Evolutionary conservation across 768 basidiomycete genomes (phyloP).

Genomic region (Pulveroboletus sp.): DNA sequence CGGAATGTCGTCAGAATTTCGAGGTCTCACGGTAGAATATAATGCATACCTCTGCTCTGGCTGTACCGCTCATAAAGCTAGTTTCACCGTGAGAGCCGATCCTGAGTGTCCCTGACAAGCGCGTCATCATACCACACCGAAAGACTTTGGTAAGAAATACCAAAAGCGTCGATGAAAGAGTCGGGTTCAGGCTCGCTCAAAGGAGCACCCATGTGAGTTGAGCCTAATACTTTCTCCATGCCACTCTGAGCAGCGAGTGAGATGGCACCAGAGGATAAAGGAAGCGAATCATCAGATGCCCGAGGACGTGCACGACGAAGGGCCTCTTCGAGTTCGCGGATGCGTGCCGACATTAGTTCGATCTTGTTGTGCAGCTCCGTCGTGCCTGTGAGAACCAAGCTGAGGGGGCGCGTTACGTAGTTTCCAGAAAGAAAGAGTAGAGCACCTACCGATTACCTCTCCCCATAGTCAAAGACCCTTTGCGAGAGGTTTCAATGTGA

Average conservation of each 20-base stretch:
- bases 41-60: slow-evolving; percentile 57
- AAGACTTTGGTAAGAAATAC: slow-evolving; percentile 23
- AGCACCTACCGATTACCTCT: slow-evolving; percentile 50
- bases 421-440: background rate
- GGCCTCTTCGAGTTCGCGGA: slow-evolving; percentile 57
- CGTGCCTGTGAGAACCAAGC: slow-evolving; percentile 61
- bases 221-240: slow-evolving; percentile 18
- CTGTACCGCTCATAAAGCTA: slow-evolving; percentile 58
- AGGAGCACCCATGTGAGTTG: slow-evolving; percentile 5
- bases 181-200: slow-evolving; percentile 36
- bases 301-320: slow-evolving; percentile 46
- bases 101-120: slow-evolving; percentile 48
- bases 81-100: slow-evolving; percentile 52
- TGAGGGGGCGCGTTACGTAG: slow-evolving; percentile 13
- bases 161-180: slow-evolving; percentile 45
- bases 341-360: slow-evolving; percentile 48
- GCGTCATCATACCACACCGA: background rate
- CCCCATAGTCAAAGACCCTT: slow-evolving; percentile 56
- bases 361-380: slow-evolving; percentile 67
- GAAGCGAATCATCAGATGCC: slow-evolving; percentile 47
- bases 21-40: background rate
- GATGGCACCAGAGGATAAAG: slow-evolving; percentile 28
- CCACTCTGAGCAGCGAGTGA: slow-evolving; percentile 26
- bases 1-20: background rate
- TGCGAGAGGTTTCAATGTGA: background rate